These are phyloP conservation scores for Mercurialis annua DNA, from an alignment of 345 rosid genomes.

Conservation along the genomic window DNA sequence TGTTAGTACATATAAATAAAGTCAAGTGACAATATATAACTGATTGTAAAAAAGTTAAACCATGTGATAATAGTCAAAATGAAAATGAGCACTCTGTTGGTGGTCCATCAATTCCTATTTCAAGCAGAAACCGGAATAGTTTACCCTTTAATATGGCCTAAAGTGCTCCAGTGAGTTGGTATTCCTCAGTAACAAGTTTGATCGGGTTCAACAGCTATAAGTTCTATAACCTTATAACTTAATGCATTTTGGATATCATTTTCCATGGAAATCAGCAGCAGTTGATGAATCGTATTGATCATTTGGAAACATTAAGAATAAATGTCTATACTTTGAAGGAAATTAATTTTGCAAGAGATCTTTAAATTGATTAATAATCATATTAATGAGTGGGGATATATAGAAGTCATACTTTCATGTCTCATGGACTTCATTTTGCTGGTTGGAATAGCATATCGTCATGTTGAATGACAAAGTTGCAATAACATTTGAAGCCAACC, in stretches of 20 bases:
- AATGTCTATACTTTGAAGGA: neutral
- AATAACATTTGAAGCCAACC: constrained; percentile 4
- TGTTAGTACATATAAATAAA: constrained; percentile 5
- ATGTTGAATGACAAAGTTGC: constrained; percentile 10
- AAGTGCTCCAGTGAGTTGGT: too few species aligned
- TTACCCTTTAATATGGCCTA: neutral
- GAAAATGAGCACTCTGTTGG: constrained; percentile 16
- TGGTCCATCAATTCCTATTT: constrained; percentile 26
- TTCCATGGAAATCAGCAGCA: neutral
- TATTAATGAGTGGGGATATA: neutral
- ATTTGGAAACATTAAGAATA: neutral
- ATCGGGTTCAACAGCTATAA: too few species aligned
- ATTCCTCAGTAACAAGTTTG: too few species aligned
- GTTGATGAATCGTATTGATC: neutral
- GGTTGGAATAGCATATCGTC: neutral
- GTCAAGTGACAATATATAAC: constrained; percentile 14
- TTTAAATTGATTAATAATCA: neutral
- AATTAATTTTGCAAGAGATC: constrained; percentile 6
- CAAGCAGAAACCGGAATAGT: neutral
- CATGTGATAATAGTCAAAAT: constrained; percentile 1
- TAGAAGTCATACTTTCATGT: constrained; percentile 8
- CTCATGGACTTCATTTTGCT: constrained; percentile 5
- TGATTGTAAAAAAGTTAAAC: constrained; percentile 10
- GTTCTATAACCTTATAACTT: too few species aligned
- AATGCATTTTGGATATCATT: neutral